These are phyloP conservation scores for Lathyrus tuberosus DNA, from an alignment of 306 rosid genomes.

Conservation along the genomic window DNA sequence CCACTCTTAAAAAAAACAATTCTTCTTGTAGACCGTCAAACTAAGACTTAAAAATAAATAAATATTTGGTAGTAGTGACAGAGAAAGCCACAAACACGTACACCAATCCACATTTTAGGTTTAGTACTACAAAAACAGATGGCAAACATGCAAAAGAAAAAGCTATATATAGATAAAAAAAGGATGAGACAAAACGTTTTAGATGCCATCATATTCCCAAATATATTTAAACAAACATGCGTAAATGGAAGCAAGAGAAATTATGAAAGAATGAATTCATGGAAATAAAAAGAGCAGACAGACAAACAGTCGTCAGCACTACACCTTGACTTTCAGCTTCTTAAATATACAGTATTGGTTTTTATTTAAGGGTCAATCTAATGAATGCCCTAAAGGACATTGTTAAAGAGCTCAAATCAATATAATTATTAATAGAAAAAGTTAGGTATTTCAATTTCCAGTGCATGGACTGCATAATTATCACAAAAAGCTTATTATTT, in stretches of 20 bases:
- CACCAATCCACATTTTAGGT: background rate
- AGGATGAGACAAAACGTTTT: background rate
- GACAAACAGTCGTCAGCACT: background rate
- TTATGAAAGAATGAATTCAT: background rate
- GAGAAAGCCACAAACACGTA: background rate
- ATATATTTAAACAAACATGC: conserved; percentile 4
- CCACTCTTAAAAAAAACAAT: background rate
- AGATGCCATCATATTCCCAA: background rate
- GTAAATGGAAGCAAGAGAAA: background rate
- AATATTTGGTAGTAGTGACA: background rate
- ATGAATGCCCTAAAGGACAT: no score
- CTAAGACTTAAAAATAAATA: background rate
- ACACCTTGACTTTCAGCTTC: background rate
- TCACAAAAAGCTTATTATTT: no score
- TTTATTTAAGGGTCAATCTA: no score
- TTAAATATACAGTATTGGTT: background rate
- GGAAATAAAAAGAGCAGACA: background rate
- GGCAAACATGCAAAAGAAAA: no score
- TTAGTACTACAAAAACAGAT: no score
- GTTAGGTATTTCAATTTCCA: no score
- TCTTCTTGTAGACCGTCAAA: background rate
- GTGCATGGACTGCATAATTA: no score
- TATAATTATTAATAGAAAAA: no score
- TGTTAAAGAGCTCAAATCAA: no score
- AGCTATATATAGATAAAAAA: background rate